Evolutionary conservation across 352 stramenopile genomes (phyloP), one percentile per base, ranked within the genome.

Genomic region (Pythium dissimile): DNA sequence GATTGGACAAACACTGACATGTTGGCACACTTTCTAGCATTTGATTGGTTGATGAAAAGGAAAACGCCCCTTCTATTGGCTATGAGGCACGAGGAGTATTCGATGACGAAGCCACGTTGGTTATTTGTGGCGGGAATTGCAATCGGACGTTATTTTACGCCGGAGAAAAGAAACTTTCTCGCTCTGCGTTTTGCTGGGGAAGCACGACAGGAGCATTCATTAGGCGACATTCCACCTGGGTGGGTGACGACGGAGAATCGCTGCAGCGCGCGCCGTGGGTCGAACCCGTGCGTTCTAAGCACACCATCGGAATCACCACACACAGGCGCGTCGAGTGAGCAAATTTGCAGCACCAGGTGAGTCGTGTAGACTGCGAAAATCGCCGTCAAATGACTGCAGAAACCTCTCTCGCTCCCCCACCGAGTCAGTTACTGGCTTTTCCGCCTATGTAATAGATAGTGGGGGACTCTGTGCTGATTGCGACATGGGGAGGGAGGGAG

Each of bases 1-100:
- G 54, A 62, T 62, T 62, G 54, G 54, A 15, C 54, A 62, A 62
- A 62, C 54, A 52, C 12, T 47, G 18, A 37, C 21, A 20, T n/a
- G 16, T 20, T 47, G 4, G 18, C n/a, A 13, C 18, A 31, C 21
- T 27, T 50, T 23, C 44, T 43, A 15, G 4, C 3, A 11, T 12
- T 28, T 39, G 55, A 64, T 64, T 64, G 55, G 55, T 23, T 57
- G 3, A 0, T 43, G 11, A 20, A 9, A 13, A 4, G 18, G 12
- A 37, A n/a, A 18, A n/a, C 21, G n/a, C 24, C 24, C 16, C n/a
- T n/a, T n/a, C n/a, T n/a, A n/a, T n/a, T n/a, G n/a, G n/a, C n/a
- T n/a, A n/a, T n/a, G n/a, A n/a, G n/a, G n/a, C n/a, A n/a, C n/a
- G n/a, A n/a, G n/a, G n/a, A n/a, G n/a, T n/a, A 13, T 6, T 9